These are phyloP conservation scores for Salix arbutifolia DNA, from an alignment of 345 rosid genomes.

Conservation along the genomic window DNA sequence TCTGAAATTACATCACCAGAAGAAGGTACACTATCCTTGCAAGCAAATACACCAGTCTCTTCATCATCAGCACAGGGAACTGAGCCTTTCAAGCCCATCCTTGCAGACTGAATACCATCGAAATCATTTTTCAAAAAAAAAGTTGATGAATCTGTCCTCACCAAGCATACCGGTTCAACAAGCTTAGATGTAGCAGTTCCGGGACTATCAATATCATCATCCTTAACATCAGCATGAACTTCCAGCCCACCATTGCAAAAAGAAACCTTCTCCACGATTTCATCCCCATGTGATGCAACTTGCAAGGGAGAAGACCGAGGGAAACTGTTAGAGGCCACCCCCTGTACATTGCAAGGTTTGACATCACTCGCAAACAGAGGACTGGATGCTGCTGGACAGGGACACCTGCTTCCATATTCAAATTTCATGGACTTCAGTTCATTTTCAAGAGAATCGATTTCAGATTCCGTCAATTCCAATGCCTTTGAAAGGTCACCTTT, in stretches of 20 bases:
- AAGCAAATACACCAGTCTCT: constrained; percentile 14
- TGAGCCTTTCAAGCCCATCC: constrained; percentile 6
- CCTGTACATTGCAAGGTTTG: constrained; percentile 30
- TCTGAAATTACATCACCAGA: constrained; percentile 18
- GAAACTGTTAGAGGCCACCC: constrained; percentile 21
- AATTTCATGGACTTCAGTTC: constrained; percentile 53
- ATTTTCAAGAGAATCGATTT: constrained; percentile 84
- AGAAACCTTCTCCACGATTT: constrained; percentile 25
- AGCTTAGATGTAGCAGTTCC: constrained; percentile 67
- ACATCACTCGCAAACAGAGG: constrained; percentile 25
- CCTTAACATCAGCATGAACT: constrained; percentile 34
- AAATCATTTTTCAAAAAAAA: constrained; percentile 21
- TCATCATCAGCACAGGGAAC: constrained; percentile 19
- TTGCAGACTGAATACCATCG: constrained; percentile 18
- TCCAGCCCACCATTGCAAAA: constrained; percentile 36
- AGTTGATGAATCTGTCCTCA: constrained; percentile 24
- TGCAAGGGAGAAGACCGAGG: constrained; percentile 44
- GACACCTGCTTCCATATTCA: constrained; percentile 31
- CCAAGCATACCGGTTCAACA: constrained; percentile 31
- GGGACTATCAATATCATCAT: constrained; percentile 58
- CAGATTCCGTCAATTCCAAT: constrained; percentile 70
- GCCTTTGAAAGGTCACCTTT: constrained; percentile 64
- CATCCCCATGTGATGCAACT: constrained; percentile 38
- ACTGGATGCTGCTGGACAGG: constrained; percentile 30
- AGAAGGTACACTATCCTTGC: constrained; percentile 21